Evolutionary conservation across 495 filamentous ascomycete genomes (phyloP), one percentile per base, ranked within the genome.

Genomic region (Chaetomidium leptoderma): DNA sequence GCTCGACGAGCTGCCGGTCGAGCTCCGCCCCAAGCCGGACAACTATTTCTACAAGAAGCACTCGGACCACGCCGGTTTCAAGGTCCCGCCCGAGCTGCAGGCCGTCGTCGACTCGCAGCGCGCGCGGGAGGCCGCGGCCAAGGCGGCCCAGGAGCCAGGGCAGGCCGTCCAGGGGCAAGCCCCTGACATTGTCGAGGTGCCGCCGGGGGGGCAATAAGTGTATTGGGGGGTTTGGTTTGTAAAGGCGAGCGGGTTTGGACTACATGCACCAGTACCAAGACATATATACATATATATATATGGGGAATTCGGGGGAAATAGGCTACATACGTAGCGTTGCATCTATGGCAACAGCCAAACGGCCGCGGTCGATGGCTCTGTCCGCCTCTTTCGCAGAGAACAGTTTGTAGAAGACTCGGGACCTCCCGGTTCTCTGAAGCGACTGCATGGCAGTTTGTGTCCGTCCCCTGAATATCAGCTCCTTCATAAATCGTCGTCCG

Each of bases 11-110:
- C 71, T 95, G 3, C 83, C 85, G 2, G 75, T 78, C 6, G 84
- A 88, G 57, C 70, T 93, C 32, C 75, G 76, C 46, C 89, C 88
- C 7, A 85, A 83, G 73, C 72, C 81, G 10, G 80, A 84, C 26
- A 83, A 83, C 53, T 91, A 87, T 71, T 95, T 83, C 61, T 83
- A 83, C 68, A 83, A 81, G 72, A 77, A 76, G 70, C 80, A 83
- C 66, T 70, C 77, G 13, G 80, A 82, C 62, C 80, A 83, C 62
- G 76, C 74, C 10, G 80, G 78, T 21, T 83, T 83, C 72, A 82
- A 80, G 59, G 74, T 72, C 6, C 78, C 78, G 19, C 76, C 76
- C 6, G 77, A 75, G 70, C 69, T 79, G 51, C 70, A 76, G 59
- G 75, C 74, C 14, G 76, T 78, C 23, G 47, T 78, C 10, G 77